phyloP scores from a whole-genome alignment of 805 yeast genomes.

The Ogataea sp. region DNA sequence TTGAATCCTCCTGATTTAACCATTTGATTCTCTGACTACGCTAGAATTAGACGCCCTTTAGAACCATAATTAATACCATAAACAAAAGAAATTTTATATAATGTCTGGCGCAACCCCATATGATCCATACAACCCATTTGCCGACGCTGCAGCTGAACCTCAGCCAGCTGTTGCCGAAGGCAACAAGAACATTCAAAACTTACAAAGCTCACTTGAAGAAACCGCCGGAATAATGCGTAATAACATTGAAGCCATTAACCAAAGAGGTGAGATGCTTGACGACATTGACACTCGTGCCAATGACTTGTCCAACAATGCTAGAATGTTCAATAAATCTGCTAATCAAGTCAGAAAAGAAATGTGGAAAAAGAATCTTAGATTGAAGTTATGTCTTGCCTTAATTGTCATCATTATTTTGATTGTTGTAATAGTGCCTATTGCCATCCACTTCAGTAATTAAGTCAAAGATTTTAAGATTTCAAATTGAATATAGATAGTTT shows the following conservation, averaged over 20 bases:
- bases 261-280: slow-evolving; percentile 89
- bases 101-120: slow-evolving; percentile 27
- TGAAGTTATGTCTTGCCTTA: slow-evolving; percentile 85
- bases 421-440: slow-evolving; percentile 88
- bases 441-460: slow-evolving; percentile 60
- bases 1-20: too few relatives aligned
- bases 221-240: slow-evolving; percentile 98
- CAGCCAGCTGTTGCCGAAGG: slow-evolving; percentile 33
- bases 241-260: slow-evolving; percentile 91
- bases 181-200: slow-evolving; percentile 26
- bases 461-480: not conserved
- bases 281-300: slow-evolving; percentile 90
- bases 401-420: slow-evolving; percentile 72
- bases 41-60: not conserved
- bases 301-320: slow-evolving; percentile 84
- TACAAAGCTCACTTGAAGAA: slow-evolving; percentile 37
- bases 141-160: slow-evolving; percentile 20
- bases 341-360: slow-evolving; percentile 95
- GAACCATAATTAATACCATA: too few relatives aligned
- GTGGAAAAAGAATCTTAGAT: slow-evolving; percentile 99
- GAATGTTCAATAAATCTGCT: slow-evolving; percentile 93
- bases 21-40: too few relatives aligned
- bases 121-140: slow-evolving; percentile 27
- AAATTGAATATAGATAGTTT: too few relatives aligned
- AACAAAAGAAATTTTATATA: too few relatives aligned